Evolutionary conservation across 768 basidiomycete genomes (phyloP), one percentile per base, ranked within the genome.

Genomic region (Boletellus ananiceps): DNA sequence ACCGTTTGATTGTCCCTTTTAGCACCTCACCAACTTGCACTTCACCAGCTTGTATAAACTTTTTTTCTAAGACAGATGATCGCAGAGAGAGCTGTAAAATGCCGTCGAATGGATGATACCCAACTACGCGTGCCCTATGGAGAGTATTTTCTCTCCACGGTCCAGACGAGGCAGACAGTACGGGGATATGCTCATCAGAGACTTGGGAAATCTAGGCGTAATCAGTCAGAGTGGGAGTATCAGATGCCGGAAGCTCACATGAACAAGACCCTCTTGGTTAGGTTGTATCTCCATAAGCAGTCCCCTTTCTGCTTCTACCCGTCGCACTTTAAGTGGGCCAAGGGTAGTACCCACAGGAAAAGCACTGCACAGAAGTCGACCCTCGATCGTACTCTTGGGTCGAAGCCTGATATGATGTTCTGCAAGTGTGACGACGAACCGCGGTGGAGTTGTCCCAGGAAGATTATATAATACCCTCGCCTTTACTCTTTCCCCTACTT

Each of bases 21-120:
- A 99, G 71, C 18, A 86, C 63, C 64, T 93, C 85, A 19, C 96
- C 96, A 35, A 93, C 86, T 63, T 82, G 75, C 45, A 96, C 78
- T 59, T 98, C 89, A 16, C 72, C 71, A 7, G 90, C 82, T 59
- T 87, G 86, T 54, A 98, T 67, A 73, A 93, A 95, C 53, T 82
- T 84, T 69, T 93, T 88, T 52, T 87, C 82, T 14, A 99, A 71
- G 29, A 96, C 71, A 2, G 88, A 90, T 8, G 82, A 74, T 53
- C 89, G 88, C 58, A 97, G 68, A 23, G 90, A 88, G n/a, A 97
- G 74, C 57, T 93, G 89, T 21, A 98, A 69, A 43, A 93, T 71
- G 4, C 93, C 93, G 60, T 99, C 96, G 40, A 97, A 78, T 0
- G 78, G 73, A 55, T 89, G 86, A 65, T 86, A 83, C 1, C 93